Conservation (phyloP, 495 filamentous ascomycete genomes). For the Penicillium silybi region DNA sequence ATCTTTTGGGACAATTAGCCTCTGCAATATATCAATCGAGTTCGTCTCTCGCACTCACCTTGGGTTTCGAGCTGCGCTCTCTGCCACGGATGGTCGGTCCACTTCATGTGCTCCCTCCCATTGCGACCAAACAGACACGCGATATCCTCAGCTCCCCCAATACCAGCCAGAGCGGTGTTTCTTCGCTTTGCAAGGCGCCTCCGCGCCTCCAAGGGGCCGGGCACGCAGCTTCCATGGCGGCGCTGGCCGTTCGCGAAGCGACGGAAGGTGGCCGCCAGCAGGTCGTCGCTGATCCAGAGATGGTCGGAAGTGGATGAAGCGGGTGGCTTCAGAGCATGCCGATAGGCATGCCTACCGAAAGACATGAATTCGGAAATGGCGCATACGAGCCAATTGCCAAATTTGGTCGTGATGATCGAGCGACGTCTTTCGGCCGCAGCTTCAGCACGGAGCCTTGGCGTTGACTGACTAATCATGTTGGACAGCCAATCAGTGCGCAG, state of each 20-base stretch:
- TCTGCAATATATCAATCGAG: neutral
- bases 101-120: slow-evolving; percentile 45
- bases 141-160: slow-evolving; percentile 33
- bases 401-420: neutral
- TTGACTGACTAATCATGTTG: slow-evolving; percentile 3
- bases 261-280: slow-evolving; percentile 46
- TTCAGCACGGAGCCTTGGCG: slow-evolving; percentile 8
- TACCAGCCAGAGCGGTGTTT: slow-evolving; percentile 44
- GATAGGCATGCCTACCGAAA: slow-evolving; percentile 42
- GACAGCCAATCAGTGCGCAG: neutral
- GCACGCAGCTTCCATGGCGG: slow-evolving; percentile 52
- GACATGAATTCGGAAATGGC: slow-evolving; percentile 31
- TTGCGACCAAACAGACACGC: slow-evolving; percentile 41
- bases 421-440: slow-evolving; percentile 11
- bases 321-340: slow-evolving; percentile 36
- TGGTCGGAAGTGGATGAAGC: slow-evolving; percentile 28
- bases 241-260: slow-evolving; percentile 42
- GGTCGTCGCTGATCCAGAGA: slow-evolving; percentile 54
- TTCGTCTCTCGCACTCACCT: slow-evolving; percentile 16
- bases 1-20: slow-evolving; percentile 7
- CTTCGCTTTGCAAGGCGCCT: slow-evolving; percentile 48
- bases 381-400: slow-evolving; percentile 27
- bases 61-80: slow-evolving; percentile 19
- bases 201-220: slow-evolving; percentile 59
- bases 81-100: slow-evolving; percentile 33